phyloP scores from a whole-genome alignment of 257 asterid species.

The Ophiorrhiza pumila region DNA sequence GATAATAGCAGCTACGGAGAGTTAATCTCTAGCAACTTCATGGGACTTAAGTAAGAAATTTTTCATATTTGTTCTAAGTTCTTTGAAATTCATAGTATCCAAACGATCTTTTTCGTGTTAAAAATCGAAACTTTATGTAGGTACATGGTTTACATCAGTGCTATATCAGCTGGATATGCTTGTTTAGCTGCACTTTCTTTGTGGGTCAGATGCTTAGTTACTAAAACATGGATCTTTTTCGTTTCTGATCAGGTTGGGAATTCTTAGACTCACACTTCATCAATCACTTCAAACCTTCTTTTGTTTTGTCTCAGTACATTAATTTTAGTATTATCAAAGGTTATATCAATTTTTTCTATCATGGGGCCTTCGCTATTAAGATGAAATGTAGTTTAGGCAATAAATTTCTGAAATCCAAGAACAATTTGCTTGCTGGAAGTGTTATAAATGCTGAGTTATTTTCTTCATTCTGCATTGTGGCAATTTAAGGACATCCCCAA shows the following conservation, averaged over 20 bases:
- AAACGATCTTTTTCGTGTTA: background rate
- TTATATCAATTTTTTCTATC: background rate
- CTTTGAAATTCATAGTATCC: background rate
- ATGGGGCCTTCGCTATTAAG: background rate
- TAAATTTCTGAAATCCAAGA: conserved; percentile 2
- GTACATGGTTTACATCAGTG: conserved; percentile 74
- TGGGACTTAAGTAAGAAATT: conserved; percentile 58
- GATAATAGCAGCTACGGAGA: conserved; percentile 55
- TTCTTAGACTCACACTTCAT: background rate
- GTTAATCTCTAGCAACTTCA: conserved; percentile 50
- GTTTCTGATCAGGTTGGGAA: conserved; percentile 71
- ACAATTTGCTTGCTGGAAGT: background rate
- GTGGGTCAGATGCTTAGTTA: conserved; percentile 43
- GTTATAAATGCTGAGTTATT: background rate
- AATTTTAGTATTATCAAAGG: background rate
- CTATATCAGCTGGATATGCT: conserved; percentile 64
- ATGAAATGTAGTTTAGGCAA: background rate
- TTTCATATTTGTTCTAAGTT: background rate
- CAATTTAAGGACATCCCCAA: background rate
- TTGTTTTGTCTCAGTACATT: background rate
- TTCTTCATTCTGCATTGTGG: background rate
- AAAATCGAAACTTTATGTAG: conserved; percentile 32
- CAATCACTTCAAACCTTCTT: background rate
- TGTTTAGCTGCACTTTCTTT: conserved; percentile 61
- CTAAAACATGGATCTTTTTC: conserved; percentile 79